Base-by-base conservation (phyloP, 2,329 filamentous ascomycete genomes). In the Hirsutella minnesotensis region DNA sequence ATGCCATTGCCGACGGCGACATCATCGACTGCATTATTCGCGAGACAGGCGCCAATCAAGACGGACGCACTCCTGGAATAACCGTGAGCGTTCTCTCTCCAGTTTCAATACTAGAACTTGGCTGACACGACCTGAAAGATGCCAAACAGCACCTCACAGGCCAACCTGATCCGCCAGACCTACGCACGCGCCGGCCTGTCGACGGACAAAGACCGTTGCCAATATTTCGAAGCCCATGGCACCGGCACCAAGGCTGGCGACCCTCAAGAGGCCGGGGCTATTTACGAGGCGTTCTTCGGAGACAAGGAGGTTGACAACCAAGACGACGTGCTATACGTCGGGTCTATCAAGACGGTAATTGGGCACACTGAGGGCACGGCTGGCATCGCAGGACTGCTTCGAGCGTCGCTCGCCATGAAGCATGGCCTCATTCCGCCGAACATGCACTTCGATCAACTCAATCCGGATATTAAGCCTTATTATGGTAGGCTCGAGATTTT, bases 1-100 rank as follows among this genome's bases (percentile, higher is more conserved):
- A 63, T 38, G 70, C 70, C 0, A 37, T 71, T 2, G 46, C 49
- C 10, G 68, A 68, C 41, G 62, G 63, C 5, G 65, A 74, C 47
- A 55, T 53, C 0, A 57, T 66, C 21, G 46, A 59, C 30, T 54
- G 51, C 19, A 46, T 65, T 12, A 56, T 68, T 38, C 56, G 59
- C 4, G 59, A 49, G 5, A 61, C 57, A 1, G 57, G 51, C 4
- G 46, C 60, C n/a, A 67, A 66, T 43, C 48, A 59, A 24, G 68
- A 72, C 44, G 70, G 69, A 18, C 33, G 40, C n/a, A n/a, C n/a
- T n/a, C n/a, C n/a, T n/a, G n/a, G n/a, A n/a, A n/a, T n/a, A n/a
- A n/a, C n/a, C n/a, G n/a, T n/a, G n/a, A n/a, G n/a, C n/a, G n/a
- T n/a, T n/a, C n/a, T n/a, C n/a, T n/a, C n/a, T n/a, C n/a, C n/a